Evolutionary conservation across 1,139 yeast genomes (phyloP).

Genomic region (Pichia sp.): DNA sequence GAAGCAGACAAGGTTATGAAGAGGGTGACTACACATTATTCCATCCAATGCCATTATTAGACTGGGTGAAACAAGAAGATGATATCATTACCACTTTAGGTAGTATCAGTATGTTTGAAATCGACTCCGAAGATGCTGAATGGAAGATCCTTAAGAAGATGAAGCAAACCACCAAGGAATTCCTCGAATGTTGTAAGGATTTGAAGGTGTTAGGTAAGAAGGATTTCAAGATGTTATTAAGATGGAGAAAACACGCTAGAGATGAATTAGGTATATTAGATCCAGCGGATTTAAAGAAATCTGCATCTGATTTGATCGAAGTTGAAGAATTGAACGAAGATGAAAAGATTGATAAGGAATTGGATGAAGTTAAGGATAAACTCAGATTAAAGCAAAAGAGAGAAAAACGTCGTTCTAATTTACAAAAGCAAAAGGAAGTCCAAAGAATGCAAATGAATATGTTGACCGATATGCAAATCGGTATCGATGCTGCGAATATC

Average conservation of each 20-base stretch:
- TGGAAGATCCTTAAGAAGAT: constrained; percentile 70
- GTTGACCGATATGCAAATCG: constrained; percentile 91
- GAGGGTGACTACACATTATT: constrained; percentile 85
- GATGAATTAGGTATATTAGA: constrained; percentile 70
- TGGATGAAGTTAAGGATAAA: constrained; percentile 68
- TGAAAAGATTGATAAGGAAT: constrained; percentile 83
- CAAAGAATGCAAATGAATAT: constrained; percentile 94
- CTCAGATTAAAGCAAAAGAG: constrained; percentile 71
- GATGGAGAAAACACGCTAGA: constrained; percentile 89
- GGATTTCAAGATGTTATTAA: constrained; percentile 80
- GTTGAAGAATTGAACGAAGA: constrained; percentile 81
- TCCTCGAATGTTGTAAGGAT: constrained; percentile 83
- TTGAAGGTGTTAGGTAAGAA: constrained; percentile 91
- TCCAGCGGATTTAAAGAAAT: constrained; percentile 40
- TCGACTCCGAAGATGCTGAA: constrained; percentile 63
- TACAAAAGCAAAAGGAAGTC: constrained; percentile 82
- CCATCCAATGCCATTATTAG: constrained; percentile 72
- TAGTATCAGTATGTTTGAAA: constrained; percentile 58
- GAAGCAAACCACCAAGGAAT: constrained; percentile 74
- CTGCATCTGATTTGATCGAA: constrained; percentile 57
- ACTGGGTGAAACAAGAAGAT: constrained; percentile 68
- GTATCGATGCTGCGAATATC: constrained; percentile 85
- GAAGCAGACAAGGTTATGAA: constrained; percentile 96
- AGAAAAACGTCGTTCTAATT: constrained; percentile 80
- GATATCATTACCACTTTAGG: constrained; percentile 89